Base-by-base conservation (phyloP, 2,329 filamentous ascomycete genomes). In the Apiospora malaysiana region DNA sequence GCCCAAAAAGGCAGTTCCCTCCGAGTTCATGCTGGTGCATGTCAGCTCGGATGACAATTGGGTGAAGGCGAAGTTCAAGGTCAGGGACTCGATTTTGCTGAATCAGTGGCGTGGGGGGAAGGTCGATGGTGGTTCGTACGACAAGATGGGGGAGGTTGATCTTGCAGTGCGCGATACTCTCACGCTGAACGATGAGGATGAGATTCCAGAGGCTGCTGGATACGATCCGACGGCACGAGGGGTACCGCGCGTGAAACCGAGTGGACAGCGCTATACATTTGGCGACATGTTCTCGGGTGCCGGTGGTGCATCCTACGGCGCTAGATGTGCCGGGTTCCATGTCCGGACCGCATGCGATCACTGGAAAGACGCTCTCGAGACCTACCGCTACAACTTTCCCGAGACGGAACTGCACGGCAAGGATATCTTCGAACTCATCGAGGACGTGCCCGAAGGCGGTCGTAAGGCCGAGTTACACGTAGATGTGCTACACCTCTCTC, bases 401-500 rank as follows among this genome's bases (percentile, higher is more conserved):
- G 78, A 83, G 0, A 80, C 84, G 0, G 78, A 83, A 0, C 82
- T 92, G 0, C 85, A 87, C 65, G 75, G 85, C 7, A 81, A 82
- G 72, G 81, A 85, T 0, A 80, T 88, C 0, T 81, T 85, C 45
- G 79, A 86, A 1, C 90, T 92, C 68, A 82, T 90, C 40, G 76
- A 75, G 0, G 71, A 76, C 6, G 65, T 75, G 0, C 71, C 73
- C 0, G 74, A 80, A 0, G 27, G 18, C 9, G 42, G 16, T 14
- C 12, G 16, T 4, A 18, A 12, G 14, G 6, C 51, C 1, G 77
- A 79, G 2, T 73, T 85, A 10, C 82, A 83, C 4, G 87, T 91
- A 0, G 93, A 96, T 74, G 82, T 95, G 1, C 81, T 93, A 0
- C 94, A 97, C 73, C 80, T 94, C 0, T 94, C 92, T 0, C 93